phyloP scores from a whole-genome alignment of 2,329 filamentous ascomycete species.

The Meredithiella fracta region DNA sequence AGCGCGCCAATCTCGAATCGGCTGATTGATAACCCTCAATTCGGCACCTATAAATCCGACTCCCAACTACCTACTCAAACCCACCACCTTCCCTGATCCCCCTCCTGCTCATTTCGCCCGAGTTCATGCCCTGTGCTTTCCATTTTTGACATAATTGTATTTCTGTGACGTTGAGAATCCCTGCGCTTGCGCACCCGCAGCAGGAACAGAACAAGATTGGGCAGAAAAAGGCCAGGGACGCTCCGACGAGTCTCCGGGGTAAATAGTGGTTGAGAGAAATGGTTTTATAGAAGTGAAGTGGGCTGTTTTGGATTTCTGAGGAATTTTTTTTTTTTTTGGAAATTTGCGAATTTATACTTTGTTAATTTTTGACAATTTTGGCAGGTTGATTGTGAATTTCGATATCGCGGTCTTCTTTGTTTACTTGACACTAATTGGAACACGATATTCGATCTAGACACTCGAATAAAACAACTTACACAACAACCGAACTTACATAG shows the following conservation, averaged over 20 bases:
- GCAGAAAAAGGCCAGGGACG: background rate
- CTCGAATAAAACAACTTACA: too few relatives aligned
- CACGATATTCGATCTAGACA: too few relatives aligned
- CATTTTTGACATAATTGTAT: background rate
- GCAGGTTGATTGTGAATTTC: too few relatives aligned
- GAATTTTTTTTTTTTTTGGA: background rate
- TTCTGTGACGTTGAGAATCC: background rate
- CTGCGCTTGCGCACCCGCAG: background rate
- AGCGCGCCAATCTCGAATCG: too few relatives aligned
- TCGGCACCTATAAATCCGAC: too few relatives aligned
- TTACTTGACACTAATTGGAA: too few relatives aligned
- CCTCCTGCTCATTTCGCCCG: background rate
- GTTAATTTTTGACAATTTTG: too few relatives aligned
- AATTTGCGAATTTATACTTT: background rate
- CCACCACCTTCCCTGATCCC: too few relatives aligned
- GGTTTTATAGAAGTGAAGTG: background rate
- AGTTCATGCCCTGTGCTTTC: background rate
- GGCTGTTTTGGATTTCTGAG: background rate
- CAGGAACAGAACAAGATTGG: background rate
- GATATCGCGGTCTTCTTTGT: too few relatives aligned
- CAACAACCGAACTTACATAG: too few relatives aligned
- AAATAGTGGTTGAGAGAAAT: background rate
- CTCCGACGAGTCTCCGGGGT: constrained; percentile 1
- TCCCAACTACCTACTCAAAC: too few relatives aligned
- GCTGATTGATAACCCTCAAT: too few relatives aligned